Conservation (phyloP, 2,329 filamentous ascomycete genomes). For the Stenocarpella maydis region DNA sequence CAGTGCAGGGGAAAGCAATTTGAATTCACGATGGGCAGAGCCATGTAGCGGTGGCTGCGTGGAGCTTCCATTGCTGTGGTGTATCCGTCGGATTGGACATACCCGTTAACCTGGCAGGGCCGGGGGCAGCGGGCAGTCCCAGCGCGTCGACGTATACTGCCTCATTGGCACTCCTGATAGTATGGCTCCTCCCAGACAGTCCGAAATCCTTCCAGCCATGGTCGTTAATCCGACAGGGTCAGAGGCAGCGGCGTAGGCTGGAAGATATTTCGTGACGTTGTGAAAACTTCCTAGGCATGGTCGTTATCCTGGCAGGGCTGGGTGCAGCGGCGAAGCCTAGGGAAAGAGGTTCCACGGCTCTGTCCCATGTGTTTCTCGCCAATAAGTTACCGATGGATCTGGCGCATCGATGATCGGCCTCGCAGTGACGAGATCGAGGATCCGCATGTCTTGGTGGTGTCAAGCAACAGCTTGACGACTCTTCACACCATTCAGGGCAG, state of each 20-base stretch:
- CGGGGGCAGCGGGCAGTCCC: constrained; percentile 1
- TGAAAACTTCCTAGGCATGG: constrained; percentile 8
- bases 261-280: background rate
- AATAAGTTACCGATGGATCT: background rate
- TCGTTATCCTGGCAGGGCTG: constrained; percentile 23
- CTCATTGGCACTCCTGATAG: constrained; percentile 1
- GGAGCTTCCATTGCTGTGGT: background rate
- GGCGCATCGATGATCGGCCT: background rate
- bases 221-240: background rate
- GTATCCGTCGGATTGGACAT: background rate
- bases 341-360: background rate
- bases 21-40: constrained; percentile 10
- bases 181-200: background rate
- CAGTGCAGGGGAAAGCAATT: background rate
- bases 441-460: background rate
- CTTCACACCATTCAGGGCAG: too few relatives aligned
- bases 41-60: background rate
- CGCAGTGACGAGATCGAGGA: background rate
- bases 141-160: background rate
- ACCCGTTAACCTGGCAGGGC: constrained; percentile 9
- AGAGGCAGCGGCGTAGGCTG: background rate
- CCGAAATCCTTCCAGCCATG: constrained; percentile 4
- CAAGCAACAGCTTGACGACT: background rate
- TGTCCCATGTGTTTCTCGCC: background rate
- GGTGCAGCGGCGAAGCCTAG: background rate